A percentile compares a stretch with the other conserved stretches of the same genome.
These are phyloP conservation scores for Achaetomiella virescens DNA, from an alignment of 495 filamentous ascomycete genomes.

Conservation along the genomic window DNA sequence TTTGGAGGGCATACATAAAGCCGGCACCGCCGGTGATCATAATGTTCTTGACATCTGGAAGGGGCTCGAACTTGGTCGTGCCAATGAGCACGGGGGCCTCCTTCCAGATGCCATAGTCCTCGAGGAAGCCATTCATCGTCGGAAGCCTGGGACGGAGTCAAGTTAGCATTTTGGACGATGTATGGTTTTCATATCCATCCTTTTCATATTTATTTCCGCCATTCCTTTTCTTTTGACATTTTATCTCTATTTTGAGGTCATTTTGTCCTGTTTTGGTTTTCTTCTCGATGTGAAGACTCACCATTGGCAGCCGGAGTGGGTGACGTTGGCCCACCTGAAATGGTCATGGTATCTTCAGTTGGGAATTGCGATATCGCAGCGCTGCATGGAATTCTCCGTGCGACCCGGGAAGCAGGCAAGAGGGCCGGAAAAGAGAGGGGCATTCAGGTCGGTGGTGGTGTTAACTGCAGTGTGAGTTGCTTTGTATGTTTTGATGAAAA, in stretches of 20 bases:
- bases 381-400: neutral
- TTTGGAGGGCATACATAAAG: conserved; percentile 55
- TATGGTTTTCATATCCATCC: neutral
- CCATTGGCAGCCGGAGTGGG: neutral
- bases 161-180: neutral
- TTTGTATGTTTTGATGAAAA: neutral
- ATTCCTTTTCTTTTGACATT: neutral
- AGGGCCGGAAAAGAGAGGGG: neutral
- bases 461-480: neutral
- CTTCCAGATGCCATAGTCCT: conserved; percentile 54
- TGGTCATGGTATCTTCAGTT: conserved; percentile 4
- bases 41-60: conserved; percentile 60
- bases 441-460: no score
- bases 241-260: neutral
- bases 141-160: neutral
- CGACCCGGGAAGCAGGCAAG: neutral
- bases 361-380: neutral
- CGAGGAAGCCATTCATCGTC: conserved; percentile 37
- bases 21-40: conserved; percentile 68
- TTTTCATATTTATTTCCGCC: neutral
- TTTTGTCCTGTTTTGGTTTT: neutral
- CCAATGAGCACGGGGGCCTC: conserved; percentile 59
- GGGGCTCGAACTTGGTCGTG: conserved; percentile 56
- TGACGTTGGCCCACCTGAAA: neutral
- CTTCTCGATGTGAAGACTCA: neutral